Base-by-base conservation (phyloP, 208 protist species). In the Leishmania arabica region DNA sequence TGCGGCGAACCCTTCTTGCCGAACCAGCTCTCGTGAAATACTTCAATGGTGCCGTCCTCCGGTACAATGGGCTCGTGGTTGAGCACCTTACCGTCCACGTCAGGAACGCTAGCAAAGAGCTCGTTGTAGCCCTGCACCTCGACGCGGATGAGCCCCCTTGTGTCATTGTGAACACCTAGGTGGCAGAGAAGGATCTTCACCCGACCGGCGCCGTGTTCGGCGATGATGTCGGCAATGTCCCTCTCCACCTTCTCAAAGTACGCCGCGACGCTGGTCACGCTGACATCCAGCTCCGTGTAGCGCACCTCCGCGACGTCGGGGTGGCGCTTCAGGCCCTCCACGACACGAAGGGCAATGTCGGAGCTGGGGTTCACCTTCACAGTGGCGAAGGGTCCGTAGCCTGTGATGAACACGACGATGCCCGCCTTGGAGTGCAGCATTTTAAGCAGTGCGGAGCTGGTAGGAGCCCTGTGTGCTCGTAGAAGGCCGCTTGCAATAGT, bases 71-170 rank as follows among this genome's bases (percentile, higher is more conserved):
- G 82, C 7, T 90, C 80, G 83, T 94, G 89, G 70, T 90, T 81
- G 58, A 93, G 86, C 45, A 73, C 66, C 5, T 75, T 68, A 27
- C 91, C 89, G 11, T 85, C 71, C 0, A 91, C 85, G 68, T 94
- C 91, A 1, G 91, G 82, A 31, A 89, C 40, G 34, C 15, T 81
- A 9, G 90, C 86, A 76, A 84, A 83, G 0, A 96, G 81, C 78
- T 94, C 90, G 74, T 96, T 95, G 80, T 88, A 93, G 8, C 83
- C 93, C 69, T 85, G 78, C 75, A 95, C 84, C 80, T 94, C 93
- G 5, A 88, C 53, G 2, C 91, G 87, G 56, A 95, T 74, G 3
- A 90, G n/a, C 37, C 90, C 91, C 7, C 80, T 77, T 9, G 75
- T 27, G 84, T 94, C 90, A 15, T 78, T 86, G 70, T 94, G 84